These are phyloP conservation scores for Colletotrichum sp. DNA, from an alignment of 2,329 filamentous ascomycete genomes.

Conservation along the genomic window DNA sequence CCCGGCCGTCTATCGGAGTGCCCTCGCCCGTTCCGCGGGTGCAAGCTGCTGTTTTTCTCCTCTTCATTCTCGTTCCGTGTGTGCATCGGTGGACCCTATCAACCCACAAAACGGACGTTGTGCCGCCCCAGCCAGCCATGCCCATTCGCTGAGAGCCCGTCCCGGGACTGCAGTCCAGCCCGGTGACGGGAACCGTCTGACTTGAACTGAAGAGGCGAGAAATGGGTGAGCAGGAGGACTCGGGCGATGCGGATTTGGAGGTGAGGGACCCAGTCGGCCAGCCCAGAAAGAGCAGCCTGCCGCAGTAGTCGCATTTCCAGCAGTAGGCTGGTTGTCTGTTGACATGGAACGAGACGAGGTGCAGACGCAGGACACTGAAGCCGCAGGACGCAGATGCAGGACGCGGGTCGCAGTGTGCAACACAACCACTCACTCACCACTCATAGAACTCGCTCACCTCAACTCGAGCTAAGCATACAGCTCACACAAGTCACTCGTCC, in stretches of 20 bases:
- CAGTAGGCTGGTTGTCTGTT: not conserved
- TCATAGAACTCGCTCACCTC: not conserved
- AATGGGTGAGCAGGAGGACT: not conserved
- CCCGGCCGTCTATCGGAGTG: constrained; percentile 9
- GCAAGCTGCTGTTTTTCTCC: not conserved
- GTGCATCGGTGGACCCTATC: not conserved
- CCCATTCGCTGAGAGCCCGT: not conserved
- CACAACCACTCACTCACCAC: not conserved
- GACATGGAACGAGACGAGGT: not conserved
- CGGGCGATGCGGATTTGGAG: not conserved
- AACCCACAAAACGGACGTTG: not conserved
- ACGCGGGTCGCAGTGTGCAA: not conserved
- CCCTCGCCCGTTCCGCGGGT: not conserved
- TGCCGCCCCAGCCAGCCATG: not conserved
- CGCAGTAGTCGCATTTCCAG: not conserved
- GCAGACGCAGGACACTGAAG: not conserved
- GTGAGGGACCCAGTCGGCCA: not conserved
- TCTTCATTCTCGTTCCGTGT: not conserved
- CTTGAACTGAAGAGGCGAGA: not conserved
- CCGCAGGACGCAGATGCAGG: constrained; percentile 2
- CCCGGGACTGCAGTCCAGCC: not conserved
- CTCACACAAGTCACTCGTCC: not conserved
- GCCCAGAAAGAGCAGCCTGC: not conserved
- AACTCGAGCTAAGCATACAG: not conserved
- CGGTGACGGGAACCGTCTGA: not conserved